Conservation (phyloP, 345 rosid genomes). For the Pseudoturritis turrita region DNA sequence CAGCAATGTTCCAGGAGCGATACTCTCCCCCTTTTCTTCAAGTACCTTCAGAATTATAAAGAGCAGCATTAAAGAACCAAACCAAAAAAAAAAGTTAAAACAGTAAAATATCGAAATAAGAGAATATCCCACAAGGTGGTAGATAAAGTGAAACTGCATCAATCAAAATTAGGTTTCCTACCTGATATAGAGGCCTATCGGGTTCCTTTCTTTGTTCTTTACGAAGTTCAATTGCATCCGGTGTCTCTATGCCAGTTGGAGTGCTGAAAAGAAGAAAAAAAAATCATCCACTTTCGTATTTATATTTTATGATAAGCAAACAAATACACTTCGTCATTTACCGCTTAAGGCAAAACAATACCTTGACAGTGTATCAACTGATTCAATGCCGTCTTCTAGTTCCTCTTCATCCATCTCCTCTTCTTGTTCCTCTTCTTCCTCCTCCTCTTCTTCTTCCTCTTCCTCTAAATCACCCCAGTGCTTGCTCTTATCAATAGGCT, state of each 20-base stretch:
- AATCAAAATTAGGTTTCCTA: slow-evolving; percentile 31
- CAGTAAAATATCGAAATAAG: not conserved
- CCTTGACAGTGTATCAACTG: slow-evolving; percentile 97
- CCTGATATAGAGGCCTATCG: slow-evolving; percentile 88
- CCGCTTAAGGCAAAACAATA: slow-evolving; percentile 16
- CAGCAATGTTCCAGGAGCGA: slow-evolving; percentile 85
- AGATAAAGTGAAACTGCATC: not conserved
- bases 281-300: not conserved
- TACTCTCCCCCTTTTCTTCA: slow-evolving; percentile 78
- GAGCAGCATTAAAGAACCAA: not conserved
- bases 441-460: slow-evolving; percentile 60
- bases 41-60: slow-evolving; percentile 48
- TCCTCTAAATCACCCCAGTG: slow-evolving; percentile 99
- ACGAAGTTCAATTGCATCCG: slow-evolving; percentile 98
- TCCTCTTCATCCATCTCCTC: slow-evolving; percentile 91
- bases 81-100: not conserved
- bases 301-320: not conserved
- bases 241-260: slow-evolving; percentile 99
- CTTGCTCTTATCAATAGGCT: slow-evolving; percentile 94
- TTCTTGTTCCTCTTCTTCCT: slow-evolving; percentile 76
- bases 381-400: slow-evolving; percentile 78
- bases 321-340: not conserved
- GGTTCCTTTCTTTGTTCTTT: slow-evolving; percentile 99
- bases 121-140: not conserved
- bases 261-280: slow-evolving; percentile 47